Evolutionary conservation across 176 grass and related monocot genomes (phyloP), one percentile per base, ranked within the genome.

Genomic region (Oryza glumipatula): DNA sequence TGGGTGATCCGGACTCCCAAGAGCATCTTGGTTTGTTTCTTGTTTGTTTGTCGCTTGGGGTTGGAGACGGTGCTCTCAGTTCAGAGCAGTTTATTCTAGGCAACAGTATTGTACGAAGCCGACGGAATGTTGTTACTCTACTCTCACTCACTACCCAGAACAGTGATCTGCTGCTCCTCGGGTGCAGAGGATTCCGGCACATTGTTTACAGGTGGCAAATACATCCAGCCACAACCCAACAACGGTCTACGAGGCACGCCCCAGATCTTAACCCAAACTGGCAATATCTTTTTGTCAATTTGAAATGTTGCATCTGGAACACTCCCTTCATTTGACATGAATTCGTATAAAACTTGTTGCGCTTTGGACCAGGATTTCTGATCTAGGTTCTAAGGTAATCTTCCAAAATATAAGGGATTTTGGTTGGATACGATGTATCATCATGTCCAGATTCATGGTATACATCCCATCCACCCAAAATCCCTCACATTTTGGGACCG

Each of bases 1-100:
- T 58, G 4, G 67, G 79, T 72, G 67, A 58, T 24, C 35, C 76
- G 17, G 30, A 83, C 28, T 52, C 72, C 56, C 11, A 67, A 54
- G 82, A 76, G 82, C 82, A 84, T 84, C 82, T 84, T 84, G 58
- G 58, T 23, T 23, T 63, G 58, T 63, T 68, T 63, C 11, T 23
- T 63, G 58, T 63, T 68, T 63, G 58, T 63, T 63, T 68, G 82
- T 76, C 73, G 24, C 32, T 65, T 52, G 60, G 81, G 70, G 70
- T 65, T 66, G 70, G 54, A 56, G 52, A 56, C 52, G 52, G 17
- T 56, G 54, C 54, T 58, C 54, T 21, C 54, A 0, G 58, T 63
- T 63, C 21, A 63, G 58, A 63, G 58, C 54, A 23, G 41, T 43
- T 44, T 23, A 65, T 15, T 23, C 78, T n/a, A 15, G 16, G 45